Conservation (phyloP, 176 grass and related monocot genomes). For the Eleusine coracana region DNA sequence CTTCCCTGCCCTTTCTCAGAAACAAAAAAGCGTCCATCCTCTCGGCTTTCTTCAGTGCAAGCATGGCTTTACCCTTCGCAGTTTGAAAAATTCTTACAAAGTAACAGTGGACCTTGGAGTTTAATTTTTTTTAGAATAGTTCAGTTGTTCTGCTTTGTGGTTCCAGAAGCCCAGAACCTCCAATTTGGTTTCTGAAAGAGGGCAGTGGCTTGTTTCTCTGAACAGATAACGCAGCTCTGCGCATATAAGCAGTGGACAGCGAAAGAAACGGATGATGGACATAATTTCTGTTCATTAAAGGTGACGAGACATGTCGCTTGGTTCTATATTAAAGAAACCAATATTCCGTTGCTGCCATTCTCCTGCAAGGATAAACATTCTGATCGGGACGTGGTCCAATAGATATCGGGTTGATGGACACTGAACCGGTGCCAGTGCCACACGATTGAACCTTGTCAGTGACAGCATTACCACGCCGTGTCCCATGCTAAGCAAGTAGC, state of each 20-base stretch:
- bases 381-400: neutral
- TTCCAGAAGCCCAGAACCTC: neutral
- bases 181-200: neutral
- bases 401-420: neutral
- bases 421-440: neutral
- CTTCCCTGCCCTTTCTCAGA: neutral
- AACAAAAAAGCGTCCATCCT: neutral
- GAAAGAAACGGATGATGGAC: neutral
- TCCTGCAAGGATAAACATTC: slow-evolving; percentile 11
- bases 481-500: neutral
- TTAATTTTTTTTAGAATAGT: neutral
- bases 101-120: neutral
- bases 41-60: neutral
- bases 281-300: neutral
- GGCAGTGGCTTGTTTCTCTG: neutral
- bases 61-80: neutral
- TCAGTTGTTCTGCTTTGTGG: neutral
- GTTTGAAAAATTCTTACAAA: slow-evolving; percentile 5
- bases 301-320: neutral
- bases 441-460: neutral
- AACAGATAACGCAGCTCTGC: neutral
- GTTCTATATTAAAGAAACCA: neutral
- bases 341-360: neutral
- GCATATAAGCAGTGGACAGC: too few relatives aligned
- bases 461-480: neutral